These are phyloP conservation scores for Calonectria crousiana DNA, from an alignment of 2,329 filamentous ascomycete genomes.

Conservation along the genomic window DNA sequence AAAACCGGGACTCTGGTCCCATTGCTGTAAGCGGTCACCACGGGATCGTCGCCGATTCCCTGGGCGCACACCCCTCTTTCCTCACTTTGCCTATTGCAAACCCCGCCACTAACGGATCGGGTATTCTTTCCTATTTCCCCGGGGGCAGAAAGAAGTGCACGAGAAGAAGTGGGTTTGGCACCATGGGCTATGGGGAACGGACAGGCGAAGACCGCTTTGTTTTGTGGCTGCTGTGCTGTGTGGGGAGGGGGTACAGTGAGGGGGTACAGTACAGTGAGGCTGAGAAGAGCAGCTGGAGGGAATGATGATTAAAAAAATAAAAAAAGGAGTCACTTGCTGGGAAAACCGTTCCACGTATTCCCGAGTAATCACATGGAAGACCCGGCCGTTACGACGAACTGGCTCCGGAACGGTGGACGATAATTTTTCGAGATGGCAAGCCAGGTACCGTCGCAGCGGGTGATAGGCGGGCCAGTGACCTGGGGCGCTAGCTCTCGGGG, in stretches of 20 bases:
- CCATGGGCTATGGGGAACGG: neutral
- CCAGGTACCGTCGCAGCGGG: constrained; percentile 4
- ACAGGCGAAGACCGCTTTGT: constrained; percentile 3
- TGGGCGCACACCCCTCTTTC: neutral
- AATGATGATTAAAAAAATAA: neutral
- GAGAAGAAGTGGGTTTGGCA: constrained; percentile 5
- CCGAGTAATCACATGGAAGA: constrained; percentile 24
- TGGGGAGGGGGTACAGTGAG: neutral
- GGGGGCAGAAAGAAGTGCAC: neutral
- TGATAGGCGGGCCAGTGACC: neutral
- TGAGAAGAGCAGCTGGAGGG: neutral
- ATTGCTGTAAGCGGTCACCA: neutral
- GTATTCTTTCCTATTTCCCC: neutral
- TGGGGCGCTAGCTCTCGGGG: neutral
- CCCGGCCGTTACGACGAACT: constrained; percentile 30
- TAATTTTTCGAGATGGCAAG: constrained; percentile 40
- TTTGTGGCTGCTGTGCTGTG: neutral
- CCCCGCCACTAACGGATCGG: neutral
- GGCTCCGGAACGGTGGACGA: constrained; percentile 32
- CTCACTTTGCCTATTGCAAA: neutral
- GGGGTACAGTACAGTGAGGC: neutral
- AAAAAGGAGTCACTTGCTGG: neutral
- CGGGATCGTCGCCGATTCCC: neutral
- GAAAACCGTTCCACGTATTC: constrained; percentile 21
- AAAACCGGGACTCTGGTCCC: constrained; percentile 3